Percentiles rank a stretch among this genome's conserved stretches.
phyloP scores from a whole-genome alignment of 805 yeast species.

The Candida chilensis region DNA sequence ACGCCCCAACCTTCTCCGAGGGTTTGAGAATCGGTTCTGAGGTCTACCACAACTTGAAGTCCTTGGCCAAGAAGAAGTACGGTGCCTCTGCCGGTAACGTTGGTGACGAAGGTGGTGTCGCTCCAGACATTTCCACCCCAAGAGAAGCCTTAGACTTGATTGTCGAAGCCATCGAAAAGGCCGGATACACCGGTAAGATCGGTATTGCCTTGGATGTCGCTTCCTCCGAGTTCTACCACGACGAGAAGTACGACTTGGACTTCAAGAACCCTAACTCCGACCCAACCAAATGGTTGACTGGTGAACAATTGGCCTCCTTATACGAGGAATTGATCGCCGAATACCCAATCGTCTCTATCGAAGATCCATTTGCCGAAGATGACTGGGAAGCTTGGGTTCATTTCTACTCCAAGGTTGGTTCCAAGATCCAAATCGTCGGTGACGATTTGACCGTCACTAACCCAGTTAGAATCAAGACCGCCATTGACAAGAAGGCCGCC shows the following conservation, averaged over 20 bases:
- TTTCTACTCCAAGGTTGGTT: slow-evolving; percentile 63
- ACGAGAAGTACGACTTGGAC: slow-evolving; percentile 95
- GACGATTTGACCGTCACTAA: slow-evolving; percentile 99
- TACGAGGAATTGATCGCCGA: slow-evolving; percentile 73
- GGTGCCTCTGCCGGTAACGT: slow-evolving; percentile 99
- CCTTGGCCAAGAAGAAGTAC: slow-evolving; percentile 87
- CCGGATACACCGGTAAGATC: slow-evolving; percentile 93
- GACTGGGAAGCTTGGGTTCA: slow-evolving; percentile 98
- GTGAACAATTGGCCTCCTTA: slow-evolving; percentile 77
- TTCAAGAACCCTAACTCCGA: slow-evolving; percentile 96
- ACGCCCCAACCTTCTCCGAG: slow-evolving; percentile 85
- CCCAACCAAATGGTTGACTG: slow-evolving; percentile 83
- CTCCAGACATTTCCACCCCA: slow-evolving; percentile 93
- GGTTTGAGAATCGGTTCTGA: slow-evolving; percentile 96
- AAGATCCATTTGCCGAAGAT: slow-evolving; percentile 99
- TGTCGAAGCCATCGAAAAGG: slow-evolving; percentile 77
- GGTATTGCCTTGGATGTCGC: slow-evolving; percentile 94
- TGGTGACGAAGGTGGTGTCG: slow-evolving; percentile 99
- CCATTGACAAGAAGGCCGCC: slow-evolving; percentile 94
- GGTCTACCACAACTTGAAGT: slow-evolving; percentile 95
- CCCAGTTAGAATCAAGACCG: slow-evolving; percentile 89
- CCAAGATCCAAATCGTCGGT: slow-evolving; percentile 83
- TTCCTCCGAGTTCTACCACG: slow-evolving; percentile 95
- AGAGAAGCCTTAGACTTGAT: slow-evolving; percentile 96
- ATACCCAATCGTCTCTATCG: slow-evolving; percentile 97